Evolutionary conservation across 805 yeast species (phyloP).

Genomic region (Saturnispora halmiae): DNA sequence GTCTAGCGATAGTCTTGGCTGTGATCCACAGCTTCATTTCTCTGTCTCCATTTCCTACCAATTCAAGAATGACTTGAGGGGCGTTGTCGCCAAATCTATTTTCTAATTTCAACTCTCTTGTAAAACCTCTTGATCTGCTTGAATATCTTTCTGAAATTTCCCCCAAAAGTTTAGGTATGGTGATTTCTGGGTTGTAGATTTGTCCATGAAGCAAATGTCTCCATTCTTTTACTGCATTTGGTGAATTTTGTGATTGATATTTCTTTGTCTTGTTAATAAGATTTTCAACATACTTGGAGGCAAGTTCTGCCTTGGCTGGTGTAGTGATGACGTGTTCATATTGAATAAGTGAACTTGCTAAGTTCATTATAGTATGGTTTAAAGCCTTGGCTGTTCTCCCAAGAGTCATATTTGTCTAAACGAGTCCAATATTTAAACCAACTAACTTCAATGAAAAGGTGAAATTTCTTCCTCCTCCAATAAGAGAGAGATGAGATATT

Average conservation of each 20-base stretch:
- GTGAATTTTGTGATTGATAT: constrained; percentile 7
- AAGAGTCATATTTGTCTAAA: constrained; percentile 24
- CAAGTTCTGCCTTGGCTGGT: constrained; percentile 63
- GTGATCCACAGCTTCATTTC: constrained; percentile 70
- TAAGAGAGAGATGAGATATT: background rate
- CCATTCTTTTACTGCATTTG: constrained; percentile 22
- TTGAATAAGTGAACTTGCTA: constrained; percentile 58
- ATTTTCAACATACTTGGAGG: constrained; percentile 54
- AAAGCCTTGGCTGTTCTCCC: constrained; percentile 44
- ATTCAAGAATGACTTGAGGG: constrained; percentile 78
- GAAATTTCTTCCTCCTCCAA: background rate
- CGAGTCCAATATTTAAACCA: too few species aligned
- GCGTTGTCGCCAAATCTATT: constrained; percentile 86
- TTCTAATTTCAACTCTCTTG: constrained; percentile 76
- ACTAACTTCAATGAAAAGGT: too few species aligned
- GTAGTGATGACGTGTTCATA: constrained; percentile 68
- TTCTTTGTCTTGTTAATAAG: constrained; percentile 51
- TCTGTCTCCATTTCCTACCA: constrained; percentile 51
- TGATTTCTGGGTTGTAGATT: constrained; percentile 39
- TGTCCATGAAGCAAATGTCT: constrained; percentile 28
- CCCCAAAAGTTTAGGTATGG: constrained; percentile 56
- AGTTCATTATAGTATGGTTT: constrained; percentile 50
- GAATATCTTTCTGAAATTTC: constrained; percentile 58
- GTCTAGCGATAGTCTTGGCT: constrained; percentile 80
- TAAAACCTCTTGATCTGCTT: constrained; percentile 68